These are phyloP conservation scores for Umbelopsis vinacea DNA, from an alignment of 192 early-diverging fungal species.

Conservation along the genomic window DNA sequence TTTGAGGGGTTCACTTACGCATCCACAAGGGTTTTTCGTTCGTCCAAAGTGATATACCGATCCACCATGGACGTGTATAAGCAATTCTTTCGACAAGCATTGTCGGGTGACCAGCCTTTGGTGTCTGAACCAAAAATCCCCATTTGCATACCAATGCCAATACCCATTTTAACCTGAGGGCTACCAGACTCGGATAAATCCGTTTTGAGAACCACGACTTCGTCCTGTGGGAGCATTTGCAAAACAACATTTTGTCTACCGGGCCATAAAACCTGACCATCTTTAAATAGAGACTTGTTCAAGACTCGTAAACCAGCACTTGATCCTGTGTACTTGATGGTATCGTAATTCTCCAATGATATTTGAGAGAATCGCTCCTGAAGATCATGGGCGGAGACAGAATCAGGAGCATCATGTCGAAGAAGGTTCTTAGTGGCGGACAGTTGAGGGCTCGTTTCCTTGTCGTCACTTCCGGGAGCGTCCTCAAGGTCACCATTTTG, in stretches of 20 bases:
- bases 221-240: slow-evolving; percentile 31
- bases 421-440: background rate
- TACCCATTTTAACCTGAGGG: slow-evolving; percentile 25
- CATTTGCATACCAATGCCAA: slow-evolving; percentile 32
- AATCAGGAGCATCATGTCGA: background rate
- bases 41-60: background rate
- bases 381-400: slow-evolving; percentile 4
- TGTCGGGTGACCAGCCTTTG: background rate
- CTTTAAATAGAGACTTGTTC: slow-evolving; percentile 35
- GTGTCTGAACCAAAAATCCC: slow-evolving; percentile 21
- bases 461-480: background rate
- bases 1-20: background rate
- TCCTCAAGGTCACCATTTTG: background rate
- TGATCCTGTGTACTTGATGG: slow-evolving; percentile 32
- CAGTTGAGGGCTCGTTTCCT: background rate
- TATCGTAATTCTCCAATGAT: slow-evolving; percentile 37
- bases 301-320: slow-evolving; percentile 37
- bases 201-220: slow-evolving; percentile 36
- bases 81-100: background rate
- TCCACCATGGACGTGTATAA: background rate
- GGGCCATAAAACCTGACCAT: slow-evolving; percentile 31
- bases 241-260: slow-evolving; percentile 34
- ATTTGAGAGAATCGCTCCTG: slow-evolving; percentile 27
- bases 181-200: slow-evolving; percentile 30
- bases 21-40: background rate